A percentile compares a stretch with the other conserved stretches of the same genome.
Conservation (phyloP, 2,329 filamentous ascomycete genomes). For the Polychaeton citri region DNA sequence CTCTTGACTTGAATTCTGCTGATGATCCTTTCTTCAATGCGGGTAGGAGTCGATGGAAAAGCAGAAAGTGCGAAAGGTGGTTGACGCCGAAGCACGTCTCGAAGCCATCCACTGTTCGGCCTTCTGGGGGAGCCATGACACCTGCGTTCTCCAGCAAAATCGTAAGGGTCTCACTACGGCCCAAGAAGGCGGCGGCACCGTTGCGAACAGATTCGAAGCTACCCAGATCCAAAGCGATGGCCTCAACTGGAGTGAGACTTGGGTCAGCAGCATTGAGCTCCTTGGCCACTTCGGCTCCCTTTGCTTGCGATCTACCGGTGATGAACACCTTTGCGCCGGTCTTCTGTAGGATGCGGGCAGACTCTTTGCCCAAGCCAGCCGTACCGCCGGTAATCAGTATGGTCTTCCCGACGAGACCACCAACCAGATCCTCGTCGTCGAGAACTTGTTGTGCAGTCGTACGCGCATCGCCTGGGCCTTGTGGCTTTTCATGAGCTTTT, state of each 20-base stretch:
- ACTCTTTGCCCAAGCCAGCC: constrained; percentile 4
- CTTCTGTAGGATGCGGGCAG: too few relatives aligned
- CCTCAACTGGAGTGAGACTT: too few relatives aligned
- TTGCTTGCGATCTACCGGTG: too few relatives aligned
- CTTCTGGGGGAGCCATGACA: constrained; percentile 28
- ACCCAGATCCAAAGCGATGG: too few relatives aligned
- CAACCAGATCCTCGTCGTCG: constrained; percentile 3
- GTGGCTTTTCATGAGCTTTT: constrained; percentile 1
- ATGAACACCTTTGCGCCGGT: too few relatives aligned
- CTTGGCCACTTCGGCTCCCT: too few relatives aligned
- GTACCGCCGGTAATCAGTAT: constrained; percentile 5
- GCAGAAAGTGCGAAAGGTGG: constrained; percentile 41
- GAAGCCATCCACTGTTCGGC: constrained; percentile 32
- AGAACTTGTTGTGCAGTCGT: constrained; percentile 4
- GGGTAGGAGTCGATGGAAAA: constrained; percentile 37
- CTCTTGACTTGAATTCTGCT: constrained; percentile 30
- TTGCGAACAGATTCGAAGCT: constrained; percentile 16
- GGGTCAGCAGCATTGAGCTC: too few relatives aligned
- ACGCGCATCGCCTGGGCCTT: constrained; percentile 4
- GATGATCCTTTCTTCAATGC: constrained; percentile 28
- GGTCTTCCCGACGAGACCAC: constrained; percentile 2
- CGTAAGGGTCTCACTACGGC: too few relatives aligned
- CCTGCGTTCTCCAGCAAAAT: too few relatives aligned
- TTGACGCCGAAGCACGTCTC: constrained; percentile 42
- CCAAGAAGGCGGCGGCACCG: constrained; percentile 12